Evolutionary conservation across 345 rosid genomes (phyloP).

Genomic region (Lumnitzera racemosa): DNA sequence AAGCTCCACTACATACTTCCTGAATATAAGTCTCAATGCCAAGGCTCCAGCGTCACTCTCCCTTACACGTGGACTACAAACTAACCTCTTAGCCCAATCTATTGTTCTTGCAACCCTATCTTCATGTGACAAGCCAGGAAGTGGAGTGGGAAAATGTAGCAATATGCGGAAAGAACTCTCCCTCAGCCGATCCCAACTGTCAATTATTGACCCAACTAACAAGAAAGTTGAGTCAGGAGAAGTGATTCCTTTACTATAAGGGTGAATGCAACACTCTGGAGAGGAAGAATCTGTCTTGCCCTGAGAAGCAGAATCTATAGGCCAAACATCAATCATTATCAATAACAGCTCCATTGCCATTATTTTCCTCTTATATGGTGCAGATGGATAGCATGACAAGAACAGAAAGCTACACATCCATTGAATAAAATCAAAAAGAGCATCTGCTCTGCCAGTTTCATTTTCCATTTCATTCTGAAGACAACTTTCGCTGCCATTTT

Average conservation of each 20-base stretch:
- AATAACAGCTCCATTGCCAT: constrained; percentile 89
- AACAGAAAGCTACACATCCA: constrained; percentile 83
- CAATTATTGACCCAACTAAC: constrained; percentile 82
- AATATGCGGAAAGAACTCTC: constrained; percentile 84
- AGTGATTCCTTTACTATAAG: constrained; percentile 55
- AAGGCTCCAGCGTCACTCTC: constrained; percentile 98
- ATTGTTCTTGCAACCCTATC: constrained; percentile 59
- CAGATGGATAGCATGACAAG: constrained; percentile 90
- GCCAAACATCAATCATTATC: constrained; percentile 80
- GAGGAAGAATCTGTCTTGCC: constrained; percentile 23
- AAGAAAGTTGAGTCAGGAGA: constrained; percentile 69
- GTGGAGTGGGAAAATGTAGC: constrained; percentile 83
- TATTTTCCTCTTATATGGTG: constrained; percentile 90
- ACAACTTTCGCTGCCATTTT: constrained; percentile 13
- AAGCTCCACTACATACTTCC: constrained; percentile 82
- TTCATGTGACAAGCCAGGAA: constrained; percentile 77
- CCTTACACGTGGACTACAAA: constrained; percentile 94
- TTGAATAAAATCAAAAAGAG: constrained; percentile 73
- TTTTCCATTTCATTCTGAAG: constrained; percentile 23
- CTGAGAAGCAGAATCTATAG: constrained; percentile 44
- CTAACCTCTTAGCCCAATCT: constrained; percentile 76
- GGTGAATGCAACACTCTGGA: constrained; percentile 47
- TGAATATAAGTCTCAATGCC: constrained; percentile 70
- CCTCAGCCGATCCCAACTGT: constrained; percentile 96
- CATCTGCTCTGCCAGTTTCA: constrained; percentile 45